Conservation (phyloP, 108 stramenopile species). For the Cyclostephanos invisitatus region DNA sequence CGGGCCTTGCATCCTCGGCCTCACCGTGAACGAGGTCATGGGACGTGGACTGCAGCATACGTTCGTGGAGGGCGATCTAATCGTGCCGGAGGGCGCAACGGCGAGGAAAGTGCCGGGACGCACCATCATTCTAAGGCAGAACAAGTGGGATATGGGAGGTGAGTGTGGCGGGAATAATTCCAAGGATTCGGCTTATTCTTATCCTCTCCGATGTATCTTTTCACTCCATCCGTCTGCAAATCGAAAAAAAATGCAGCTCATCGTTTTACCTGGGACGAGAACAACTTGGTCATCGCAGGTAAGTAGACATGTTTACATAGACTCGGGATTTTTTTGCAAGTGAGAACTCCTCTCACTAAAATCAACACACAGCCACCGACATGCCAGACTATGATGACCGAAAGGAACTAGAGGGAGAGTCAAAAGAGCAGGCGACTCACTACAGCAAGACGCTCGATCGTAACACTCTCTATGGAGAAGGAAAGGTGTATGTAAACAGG, state of each 20-base stretch:
- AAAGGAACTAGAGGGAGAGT: constrained; percentile 38
- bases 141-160: constrained; percentile 63
- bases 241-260: constrained; percentile 33
- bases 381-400: constrained; percentile 76
- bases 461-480: constrained; percentile 41
- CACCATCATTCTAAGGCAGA: constrained; percentile 59
- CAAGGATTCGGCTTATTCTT: neutral
- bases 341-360: neutral
- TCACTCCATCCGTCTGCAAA: neutral
- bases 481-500: constrained; percentile 42
- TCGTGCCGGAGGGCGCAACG: constrained; percentile 2
- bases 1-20: constrained; percentile 69
- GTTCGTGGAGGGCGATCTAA: constrained; percentile 57
- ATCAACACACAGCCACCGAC: constrained; percentile 46
- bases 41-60: constrained; percentile 49
- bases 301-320: neutral
- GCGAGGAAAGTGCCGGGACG: constrained; percentile 51
- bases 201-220: constrained; percentile 7
- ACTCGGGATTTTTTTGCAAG: neutral
- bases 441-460: constrained; percentile 61
- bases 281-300: constrained; percentile 56
- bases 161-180: neutral
- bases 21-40: constrained; percentile 54
- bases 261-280: constrained; percentile 60
- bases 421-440: constrained; percentile 52